phyloP scores from a whole-genome alignment of 2,329 filamentous ascomycete genomes.

The Cladophialophora chaetospira region DNA sequence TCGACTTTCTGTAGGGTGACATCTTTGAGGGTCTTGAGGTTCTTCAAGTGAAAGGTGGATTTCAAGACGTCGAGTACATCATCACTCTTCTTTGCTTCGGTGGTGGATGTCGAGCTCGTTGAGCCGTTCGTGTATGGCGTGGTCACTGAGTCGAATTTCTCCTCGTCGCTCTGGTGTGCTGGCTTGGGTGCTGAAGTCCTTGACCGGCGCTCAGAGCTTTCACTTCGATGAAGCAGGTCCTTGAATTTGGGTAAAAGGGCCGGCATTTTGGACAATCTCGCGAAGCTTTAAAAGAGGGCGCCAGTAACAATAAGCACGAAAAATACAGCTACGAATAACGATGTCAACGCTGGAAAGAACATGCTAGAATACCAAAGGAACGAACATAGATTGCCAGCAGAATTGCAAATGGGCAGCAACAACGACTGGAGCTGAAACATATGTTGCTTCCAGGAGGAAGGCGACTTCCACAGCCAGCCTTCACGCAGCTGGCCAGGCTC shows the following conservation, averaged over 20 bases:
- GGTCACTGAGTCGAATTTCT: no score
- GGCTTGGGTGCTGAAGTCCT: constrained; percentile 1
- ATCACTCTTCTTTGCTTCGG: constrained; percentile 16
- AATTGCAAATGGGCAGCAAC: neutral
- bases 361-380: no score
- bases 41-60: constrained; percentile 49
- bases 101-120: constrained; percentile 10
- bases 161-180: neutral
- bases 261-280: constrained; percentile 10
- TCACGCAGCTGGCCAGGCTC: no score
- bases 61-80: constrained; percentile 46
- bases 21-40: constrained; percentile 46
- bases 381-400: no score
- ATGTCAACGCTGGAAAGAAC: no score
- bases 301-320: neutral
- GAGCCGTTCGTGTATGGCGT: no score
- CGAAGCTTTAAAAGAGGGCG: neutral
- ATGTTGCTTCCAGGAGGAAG: no score
- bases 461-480: no score
- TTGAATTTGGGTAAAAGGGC: constrained; percentile 18
- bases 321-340: no score
- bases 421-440: neutral
- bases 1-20: constrained; percentile 46
- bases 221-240: constrained; percentile 15
- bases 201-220: constrained; percentile 1